A percentile compares a stretch with the other conserved stretches of the same genome.
These are phyloP conservation scores for Ophiostoma tasmaniense DNA, from an alignment of 2,329 filamentous ascomycete genomes.

Conservation along the genomic window DNA sequence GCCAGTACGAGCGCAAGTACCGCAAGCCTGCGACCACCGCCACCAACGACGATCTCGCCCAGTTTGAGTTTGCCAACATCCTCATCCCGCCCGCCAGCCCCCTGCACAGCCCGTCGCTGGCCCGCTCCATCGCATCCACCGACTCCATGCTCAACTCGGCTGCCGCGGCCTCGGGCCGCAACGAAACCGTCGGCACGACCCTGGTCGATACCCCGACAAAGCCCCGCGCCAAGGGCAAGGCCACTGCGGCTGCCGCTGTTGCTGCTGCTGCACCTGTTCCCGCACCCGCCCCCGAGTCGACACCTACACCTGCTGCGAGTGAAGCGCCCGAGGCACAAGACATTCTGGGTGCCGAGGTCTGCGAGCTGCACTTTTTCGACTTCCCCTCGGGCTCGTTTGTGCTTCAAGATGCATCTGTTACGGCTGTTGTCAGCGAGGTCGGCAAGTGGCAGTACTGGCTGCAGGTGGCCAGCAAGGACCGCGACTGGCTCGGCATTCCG, in stretches of 20 bases:
- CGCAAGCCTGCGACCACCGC: constrained; percentile 70
- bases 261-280: constrained; percentile 10
- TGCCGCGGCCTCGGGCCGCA: constrained; percentile 25
- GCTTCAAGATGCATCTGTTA: constrained; percentile 64
- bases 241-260: neutral
- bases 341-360: constrained; percentile 64
- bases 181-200: constrained; percentile 26
- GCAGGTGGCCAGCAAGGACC: constrained; percentile 66
- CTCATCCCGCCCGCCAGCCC: constrained; percentile 58
- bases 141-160: constrained; percentile 43
- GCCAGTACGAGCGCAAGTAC: constrained; percentile 96
- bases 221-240: constrained; percentile 4
- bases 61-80: constrained; percentile 69
- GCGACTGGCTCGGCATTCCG: constrained; percentile 78
- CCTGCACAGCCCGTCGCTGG: constrained; percentile 48
- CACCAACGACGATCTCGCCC: constrained; percentile 67
- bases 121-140: constrained; percentile 47
- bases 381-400: constrained; percentile 80
- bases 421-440: constrained; percentile 73
- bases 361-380: constrained; percentile 90
- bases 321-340: constrained; percentile 63
- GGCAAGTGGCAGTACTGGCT: constrained; percentile 95
- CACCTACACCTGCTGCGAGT: constrained; percentile 40
- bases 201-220: constrained; percentile 26
- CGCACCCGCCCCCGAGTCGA: constrained; percentile 7